Percentiles rank a stretch among this genome's conserved stretches.
These are phyloP conservation scores for Litsea cubeba DNA, from an alignment of 164 flowering plant genomes.

Conservation along the genomic window DNA sequence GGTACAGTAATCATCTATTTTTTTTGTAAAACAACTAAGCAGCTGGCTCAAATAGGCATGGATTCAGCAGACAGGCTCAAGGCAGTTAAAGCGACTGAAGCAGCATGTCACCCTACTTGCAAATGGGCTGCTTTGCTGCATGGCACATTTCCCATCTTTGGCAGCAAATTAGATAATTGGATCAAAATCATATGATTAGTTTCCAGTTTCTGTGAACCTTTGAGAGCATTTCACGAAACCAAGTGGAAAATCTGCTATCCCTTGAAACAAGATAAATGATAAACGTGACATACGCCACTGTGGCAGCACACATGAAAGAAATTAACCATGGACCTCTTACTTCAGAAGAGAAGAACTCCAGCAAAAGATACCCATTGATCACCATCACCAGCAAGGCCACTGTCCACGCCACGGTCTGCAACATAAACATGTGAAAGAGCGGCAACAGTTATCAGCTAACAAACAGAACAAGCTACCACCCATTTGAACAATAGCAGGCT, in stretches of 20 bases:
- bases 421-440: not conserved
- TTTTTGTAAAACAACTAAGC: not conserved
- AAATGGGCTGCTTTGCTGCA: not conserved
- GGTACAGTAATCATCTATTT: not conserved
- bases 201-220: conserved; percentile 16
- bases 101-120: not conserved
- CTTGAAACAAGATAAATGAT: conserved; percentile 56
- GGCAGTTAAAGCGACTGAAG: not conserved
- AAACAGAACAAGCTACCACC: not conserved
- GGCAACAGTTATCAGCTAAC: not conserved
- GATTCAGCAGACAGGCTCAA: not conserved
- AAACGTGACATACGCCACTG: conserved; percentile 57
- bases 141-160: not conserved
- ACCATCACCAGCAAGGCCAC: conserved; percentile 75
- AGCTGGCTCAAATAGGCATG: not conserved
- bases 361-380: conserved; percentile 79
- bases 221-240: conserved; percentile 29
- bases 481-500: too few relatives aligned
- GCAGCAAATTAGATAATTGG: not conserved
- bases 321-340: conserved; percentile 61
- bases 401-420: conserved; percentile 71
- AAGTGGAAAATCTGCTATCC: conserved; percentile 22
- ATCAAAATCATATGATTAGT: conserved; percentile 12
- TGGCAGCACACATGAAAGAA: conserved; percentile 32
- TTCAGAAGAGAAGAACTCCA: conserved; percentile 74